Evolutionary conservation across 768 basidiomycete species (phyloP).

Genomic region (Agrocybe chaxingu): DNA sequence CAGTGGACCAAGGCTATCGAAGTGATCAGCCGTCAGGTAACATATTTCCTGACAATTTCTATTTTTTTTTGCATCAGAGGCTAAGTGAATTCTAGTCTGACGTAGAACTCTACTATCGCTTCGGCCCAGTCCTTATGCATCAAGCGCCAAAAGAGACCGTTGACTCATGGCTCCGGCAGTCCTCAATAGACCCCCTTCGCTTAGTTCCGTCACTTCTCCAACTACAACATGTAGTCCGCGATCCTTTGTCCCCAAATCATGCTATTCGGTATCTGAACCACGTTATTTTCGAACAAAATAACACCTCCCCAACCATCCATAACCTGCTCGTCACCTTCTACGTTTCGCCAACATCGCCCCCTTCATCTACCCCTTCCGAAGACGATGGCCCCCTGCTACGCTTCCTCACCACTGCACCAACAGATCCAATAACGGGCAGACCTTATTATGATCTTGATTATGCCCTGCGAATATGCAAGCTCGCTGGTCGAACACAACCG

Average conservation of each 20-base stretch:
- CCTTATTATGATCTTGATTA: constrained; percentile 98
- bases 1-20: constrained; percentile 90
- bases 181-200: constrained; percentile 73
- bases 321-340: constrained; percentile 92
- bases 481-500: constrained; percentile 73
- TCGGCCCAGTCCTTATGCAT: constrained; percentile 83
- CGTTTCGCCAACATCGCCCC: constrained; percentile 49
- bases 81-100: constrained; percentile 50
- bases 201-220: constrained; percentile 88
- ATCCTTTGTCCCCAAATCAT: constrained; percentile 77
- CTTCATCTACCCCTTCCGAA: constrained; percentile 27
- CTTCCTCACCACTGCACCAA: constrained; percentile 80
- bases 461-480: constrained; percentile 88
- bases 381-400: constrained; percentile 79
- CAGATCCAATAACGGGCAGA: constrained; percentile 75
- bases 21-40: constrained; percentile 84
- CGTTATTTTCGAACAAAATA: constrained; percentile 76
- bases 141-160: constrained; percentile 87
- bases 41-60: neutral
- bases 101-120: constrained; percentile 89
- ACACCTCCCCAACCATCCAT: constrained; percentile 84
- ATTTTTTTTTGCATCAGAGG: constrained; percentile 7
- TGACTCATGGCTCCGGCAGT: constrained; percentile 87
- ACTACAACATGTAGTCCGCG: constrained; percentile 67
- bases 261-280: constrained; percentile 88